Conservation (phyloP, 768 basidiomycete species). For the Tremella fuciformis region DNA sequence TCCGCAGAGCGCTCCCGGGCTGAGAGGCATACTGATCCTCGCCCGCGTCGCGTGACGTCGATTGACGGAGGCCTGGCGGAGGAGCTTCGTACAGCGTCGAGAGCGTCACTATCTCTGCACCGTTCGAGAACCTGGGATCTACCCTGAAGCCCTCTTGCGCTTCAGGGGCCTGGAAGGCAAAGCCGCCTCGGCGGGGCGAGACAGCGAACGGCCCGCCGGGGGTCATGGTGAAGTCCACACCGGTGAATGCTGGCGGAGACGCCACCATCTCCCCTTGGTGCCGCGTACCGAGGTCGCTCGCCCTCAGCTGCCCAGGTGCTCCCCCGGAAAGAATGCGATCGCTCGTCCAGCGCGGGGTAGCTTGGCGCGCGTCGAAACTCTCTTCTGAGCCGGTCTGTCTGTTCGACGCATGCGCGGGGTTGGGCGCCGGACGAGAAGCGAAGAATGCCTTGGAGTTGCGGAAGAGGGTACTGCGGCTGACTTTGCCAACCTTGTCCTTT, state of each 20-base stretch:
- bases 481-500: neutral
- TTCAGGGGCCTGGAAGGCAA: neutral
- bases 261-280: too few species aligned
- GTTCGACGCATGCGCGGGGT: neutral
- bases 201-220: too few species aligned
- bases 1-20: too few species aligned
- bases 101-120: conserved; percentile 1
- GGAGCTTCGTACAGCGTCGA: neutral
- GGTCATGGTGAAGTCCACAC: conserved; percentile 2
- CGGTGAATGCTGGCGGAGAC: neutral
- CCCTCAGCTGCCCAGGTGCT: too few species aligned
- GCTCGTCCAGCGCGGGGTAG: neutral
- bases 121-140: neutral
- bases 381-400: neutral
- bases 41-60: neutral
- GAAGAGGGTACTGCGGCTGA: conserved; percentile 12
- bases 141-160: neutral
- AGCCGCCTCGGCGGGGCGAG: too few species aligned
- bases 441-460: conserved; percentile 22
- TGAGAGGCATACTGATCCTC: conserved; percentile 1
- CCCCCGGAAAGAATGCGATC: too few species aligned
- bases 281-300: too few species aligned
- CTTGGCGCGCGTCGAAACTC: conserved; percentile 1
- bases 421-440: conserved; percentile 27
- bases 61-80: neutral